Base-by-base conservation (phyloP, 1,284 basidiomycete genomes). In the Meripilus lineatus region DNA sequence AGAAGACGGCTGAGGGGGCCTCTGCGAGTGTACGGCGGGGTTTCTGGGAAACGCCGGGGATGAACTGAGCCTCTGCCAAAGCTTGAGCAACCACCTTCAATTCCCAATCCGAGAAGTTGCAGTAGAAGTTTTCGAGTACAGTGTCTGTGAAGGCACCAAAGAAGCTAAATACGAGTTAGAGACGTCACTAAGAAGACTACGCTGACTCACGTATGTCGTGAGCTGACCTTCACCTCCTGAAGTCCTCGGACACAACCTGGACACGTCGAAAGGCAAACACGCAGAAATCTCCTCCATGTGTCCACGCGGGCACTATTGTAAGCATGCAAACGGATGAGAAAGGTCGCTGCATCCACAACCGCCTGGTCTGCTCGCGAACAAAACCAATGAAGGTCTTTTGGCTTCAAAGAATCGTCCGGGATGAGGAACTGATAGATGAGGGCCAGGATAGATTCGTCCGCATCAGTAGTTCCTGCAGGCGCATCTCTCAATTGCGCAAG, bases 291-390 rank as follows among this genome's bases (percentile, higher is more conserved):
- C 58, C 80, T 79, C 87, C 88, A 93, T 34, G 67, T 59, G 2
- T 74, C 66, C 4, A 87, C 81, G 13, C 70, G 67, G 0, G 64
- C 58, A 47, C 79, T 79, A 40, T 77, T 69, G 54, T 90, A 93
- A 3, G 90, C 90, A 56, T 87, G 84, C 35, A 93, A 64, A 48
- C 89, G 77, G 40, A 93, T 69, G 38, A 90, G 72, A 65, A 90
- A 94, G 0, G 78, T 81, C 0, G 91, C 88, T 1, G 82, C 77
- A 42, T 75, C 79, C 5, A 71, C 58, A 0, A 75, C 75, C 30
- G 75, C 63, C 15, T 66, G 54, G 40, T 74, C 64, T 2, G 82
- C 83, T 32, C 69, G 68, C 33, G 64, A 58, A 58, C 87, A 90
- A 56, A 84, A 89, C 86, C 87, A 89, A 54, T 90, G 87, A 36